Evolutionary conservation across 352 stramenopile species (phyloP), one percentile per base, ranked within the genome.

Genomic region (Pilasporangium apinafurcum): DNA sequence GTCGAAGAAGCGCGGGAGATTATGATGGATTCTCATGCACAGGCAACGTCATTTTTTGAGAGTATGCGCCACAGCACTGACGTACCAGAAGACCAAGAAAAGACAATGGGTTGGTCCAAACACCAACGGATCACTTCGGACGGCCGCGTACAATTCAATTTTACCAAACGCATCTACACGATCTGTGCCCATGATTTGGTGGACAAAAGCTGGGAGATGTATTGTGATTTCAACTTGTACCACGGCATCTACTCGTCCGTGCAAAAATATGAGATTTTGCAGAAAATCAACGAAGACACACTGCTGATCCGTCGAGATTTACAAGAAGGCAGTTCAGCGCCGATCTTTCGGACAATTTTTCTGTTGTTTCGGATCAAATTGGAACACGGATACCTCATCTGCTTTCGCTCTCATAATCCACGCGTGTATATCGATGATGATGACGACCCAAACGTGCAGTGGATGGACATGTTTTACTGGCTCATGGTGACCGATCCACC

Each of bases 401-500:
- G 77, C 65, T 89, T 89, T 59, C 67, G 74, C 8, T 89, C 77
- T 14, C 71, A 86, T 49, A 87, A 89, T 45, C 74, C 77, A 10
- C 40, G 51, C 0, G 65, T 86, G 24, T 81, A 64, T 31, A 69
- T 68, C 3, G 67, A 87, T 44, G 77, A 89, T 43, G 74, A 87
- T 43, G 77, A 89, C 53, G 77, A 89, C 43, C 68, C 77, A 24
- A 87, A 77, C 34, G 71, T 89, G 16, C 68, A 89, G 65, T 89
- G 77, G 77, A 86, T 89, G 74, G 73, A 86, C 25, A 89, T 89
- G 74, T 86, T 86, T 29, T 89, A 89, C 62, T 89, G 77, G 77
- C 74, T 89, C 35, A 82, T 86, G 77, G 68, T 89, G 46, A 83
- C 75, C 1, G 71, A 89, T 43, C 68, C 72, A 12, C 7, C 43